Base-by-base conservation (phyloP, 805 yeast species). In the Sungouiozyma ichnusensis region DNA sequence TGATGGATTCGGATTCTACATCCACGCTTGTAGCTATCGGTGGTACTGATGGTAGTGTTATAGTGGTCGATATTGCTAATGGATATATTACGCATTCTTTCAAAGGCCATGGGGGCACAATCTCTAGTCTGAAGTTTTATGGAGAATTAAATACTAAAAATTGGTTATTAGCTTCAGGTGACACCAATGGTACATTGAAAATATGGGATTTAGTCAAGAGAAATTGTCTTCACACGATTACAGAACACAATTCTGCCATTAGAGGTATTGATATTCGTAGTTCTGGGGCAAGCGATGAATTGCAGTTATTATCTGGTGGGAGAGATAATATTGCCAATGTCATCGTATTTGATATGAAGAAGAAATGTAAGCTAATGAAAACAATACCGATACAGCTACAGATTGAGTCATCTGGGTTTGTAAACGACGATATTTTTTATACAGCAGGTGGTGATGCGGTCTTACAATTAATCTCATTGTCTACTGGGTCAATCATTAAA, bases 11-110 rank as follows among this genome's bases (percentile, higher is more conserved):
- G 17, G 98, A 92, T 61, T 58, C 74, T 2, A 85, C 97, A 0
- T 81, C 94, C 2, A 78, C 95, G 2, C 67, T 92, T 32, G 76
- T 88, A 54, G 94, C 96, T 16, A 79, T 92, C 55, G 99, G 99
- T 33, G 87, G 94, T 37, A 83, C 97, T 1, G 98, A 92, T 62
- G 97, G 98, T 38, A 74, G 79, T 35, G 82, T 88, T 15, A 79
- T 85, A 36, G 94, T 92, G 1, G 87, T 94, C 81, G 99, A 92
- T 61, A 72, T 92, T 32, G 88, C 79, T 48, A 87, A 87, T 31
- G 88, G 92, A 1, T 85, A 73, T 49, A 76, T 82, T 3, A 92
- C 98, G 0, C 98, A 92, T 62, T 79, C 85, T 13, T 72, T 92
- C 44, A 82, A 84, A 60, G 97, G 98, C 1, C 99, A 92, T 60